These are phyloP conservation scores for Corrigiola litoralis DNA, from an alignment of 179 eudicot species.

Conservation along the genomic window DNA sequence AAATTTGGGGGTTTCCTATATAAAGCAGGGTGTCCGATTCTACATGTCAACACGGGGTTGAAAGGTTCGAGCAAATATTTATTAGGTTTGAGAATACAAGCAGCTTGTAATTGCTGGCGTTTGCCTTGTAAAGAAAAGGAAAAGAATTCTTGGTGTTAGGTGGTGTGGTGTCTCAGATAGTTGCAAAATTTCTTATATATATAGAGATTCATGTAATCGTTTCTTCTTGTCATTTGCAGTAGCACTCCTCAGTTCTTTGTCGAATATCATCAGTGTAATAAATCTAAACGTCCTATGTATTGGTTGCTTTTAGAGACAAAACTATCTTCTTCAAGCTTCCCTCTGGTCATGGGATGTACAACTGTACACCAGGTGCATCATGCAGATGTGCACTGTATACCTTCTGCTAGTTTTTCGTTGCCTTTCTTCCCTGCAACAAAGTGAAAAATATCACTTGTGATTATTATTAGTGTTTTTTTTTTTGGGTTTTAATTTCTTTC, in stretches of 20 bases:
- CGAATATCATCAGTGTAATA: slow-evolving; percentile 22
- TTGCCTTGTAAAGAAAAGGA: slow-evolving; percentile 22
- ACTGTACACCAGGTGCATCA: too few relatives aligned
- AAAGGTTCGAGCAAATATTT: slow-evolving; percentile 17
- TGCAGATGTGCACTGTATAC: too few relatives aligned
- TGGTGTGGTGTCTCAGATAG: slow-evolving; percentile 29
- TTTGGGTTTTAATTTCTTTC: too few relatives aligned
- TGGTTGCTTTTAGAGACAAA: slow-evolving; percentile 5
- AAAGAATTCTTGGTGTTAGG: slow-evolving; percentile 14
- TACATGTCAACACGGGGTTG: not conserved
- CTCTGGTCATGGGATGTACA: too few relatives aligned
- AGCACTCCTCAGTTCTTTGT: not conserved
- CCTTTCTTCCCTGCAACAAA: too few relatives aligned
- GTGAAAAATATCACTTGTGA: too few relatives aligned
- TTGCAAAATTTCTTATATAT: slow-evolving; percentile 16
- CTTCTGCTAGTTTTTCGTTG: too few relatives aligned
- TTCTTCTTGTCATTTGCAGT: slow-evolving; percentile 12
- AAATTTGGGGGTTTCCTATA: slow-evolving; percentile 20
- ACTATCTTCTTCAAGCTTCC: not conserved
- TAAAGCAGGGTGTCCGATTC: slow-evolving; percentile 10
- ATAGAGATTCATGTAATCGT: slow-evolving; percentile 27
- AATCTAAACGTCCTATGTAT: slow-evolving; percentile 2
- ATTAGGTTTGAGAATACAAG: slow-evolving; percentile 9
- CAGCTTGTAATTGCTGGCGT: slow-evolving; percentile 6
- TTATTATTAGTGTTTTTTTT: too few relatives aligned